phyloP scores from a whole-genome alignment of 2,329 filamentous ascomycete species.

The Ophiostoma populinum region DNA sequence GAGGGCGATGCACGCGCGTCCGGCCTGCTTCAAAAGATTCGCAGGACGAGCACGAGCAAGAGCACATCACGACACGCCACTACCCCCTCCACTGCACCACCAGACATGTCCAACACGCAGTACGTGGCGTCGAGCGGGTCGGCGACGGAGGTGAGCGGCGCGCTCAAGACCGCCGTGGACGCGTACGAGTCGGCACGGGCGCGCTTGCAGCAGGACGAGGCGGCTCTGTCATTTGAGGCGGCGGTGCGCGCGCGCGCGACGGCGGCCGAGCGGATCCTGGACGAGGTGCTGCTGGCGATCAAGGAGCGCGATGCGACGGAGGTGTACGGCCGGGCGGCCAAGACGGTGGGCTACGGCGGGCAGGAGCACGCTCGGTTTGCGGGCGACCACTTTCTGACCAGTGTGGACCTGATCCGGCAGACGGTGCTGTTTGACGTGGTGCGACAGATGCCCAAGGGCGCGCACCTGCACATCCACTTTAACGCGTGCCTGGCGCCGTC shows the following conservation, averaged over 20 bases:
- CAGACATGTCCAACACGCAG: no score
- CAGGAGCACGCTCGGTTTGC: slow-evolving; percentile 28
- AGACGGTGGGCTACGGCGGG: slow-evolving; percentile 21
- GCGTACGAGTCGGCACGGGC: slow-evolving; percentile 18
- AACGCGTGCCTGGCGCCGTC: slow-evolving; percentile 52
- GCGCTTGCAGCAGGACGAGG: slow-evolving; percentile 18
- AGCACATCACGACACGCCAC: no score
- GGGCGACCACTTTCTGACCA: slow-evolving; percentile 42
- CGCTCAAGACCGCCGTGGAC: neutral
- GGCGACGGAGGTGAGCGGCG: no score
- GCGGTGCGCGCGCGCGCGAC: slow-evolving; percentile 18
- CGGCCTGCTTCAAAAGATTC: no score
- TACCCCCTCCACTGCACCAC: no score
- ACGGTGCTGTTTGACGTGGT: slow-evolving; percentile 42
- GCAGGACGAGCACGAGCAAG: no score
- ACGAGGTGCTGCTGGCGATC: slow-evolving; percentile 23
- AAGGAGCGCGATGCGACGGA: slow-evolving; percentile 19
- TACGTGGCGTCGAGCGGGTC: no score
- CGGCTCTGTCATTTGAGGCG: slow-evolving; percentile 24
- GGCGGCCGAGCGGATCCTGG: slow-evolving; percentile 20
- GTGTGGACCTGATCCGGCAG: slow-evolving; percentile 32
- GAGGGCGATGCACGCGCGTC: no score
- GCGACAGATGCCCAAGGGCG: slow-evolving; percentile 48
- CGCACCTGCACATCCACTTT: slow-evolving; percentile 60
- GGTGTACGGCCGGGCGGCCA: slow-evolving; percentile 20